Evolutionary conservation across 257 asterid genomes (phyloP).

Genomic region (Coffea canephora): DNA sequence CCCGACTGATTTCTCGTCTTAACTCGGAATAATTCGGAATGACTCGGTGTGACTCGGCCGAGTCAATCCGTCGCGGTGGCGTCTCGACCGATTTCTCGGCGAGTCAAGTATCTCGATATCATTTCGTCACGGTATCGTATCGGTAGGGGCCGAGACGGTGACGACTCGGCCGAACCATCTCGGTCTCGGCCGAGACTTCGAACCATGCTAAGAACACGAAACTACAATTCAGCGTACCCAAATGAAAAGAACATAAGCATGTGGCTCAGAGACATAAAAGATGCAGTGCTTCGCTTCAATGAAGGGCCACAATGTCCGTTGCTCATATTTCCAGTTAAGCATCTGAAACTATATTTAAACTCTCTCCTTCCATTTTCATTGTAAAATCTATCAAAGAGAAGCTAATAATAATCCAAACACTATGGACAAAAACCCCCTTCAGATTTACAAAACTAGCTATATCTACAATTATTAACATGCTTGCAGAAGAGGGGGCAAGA

Average conservation of each 20-base stretch:
- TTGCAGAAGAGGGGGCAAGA: slow-evolving; percentile 5
- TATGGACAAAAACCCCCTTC: slow-evolving; percentile 19
- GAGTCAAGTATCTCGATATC: too few relatives aligned
- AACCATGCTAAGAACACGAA: too few relatives aligned
- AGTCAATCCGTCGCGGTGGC: too few relatives aligned
- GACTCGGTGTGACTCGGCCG: too few relatives aligned
- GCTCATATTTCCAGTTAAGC: not conserved
- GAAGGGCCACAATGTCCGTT: not conserved
- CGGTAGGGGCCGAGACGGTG: too few relatives aligned
- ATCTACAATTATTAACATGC: slow-evolving; percentile 15
- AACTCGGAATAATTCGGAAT: too few relatives aligned
- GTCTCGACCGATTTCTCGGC: too few relatives aligned
- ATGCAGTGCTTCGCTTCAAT: not conserved
- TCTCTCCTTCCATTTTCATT: not conserved
- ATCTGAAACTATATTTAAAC: not conserved
- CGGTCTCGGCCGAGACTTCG: too few relatives aligned
- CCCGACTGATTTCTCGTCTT: too few relatives aligned
- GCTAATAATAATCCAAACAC: slow-evolving; percentile 5
- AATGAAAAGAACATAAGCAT: not conserved
- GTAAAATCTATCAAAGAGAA: not conserved
- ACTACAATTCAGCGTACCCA: not conserved
- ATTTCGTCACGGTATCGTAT: too few relatives aligned
- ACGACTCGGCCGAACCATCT: too few relatives aligned
- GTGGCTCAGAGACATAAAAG: not conserved
- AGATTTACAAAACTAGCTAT: slow-evolving; percentile 31